Evolutionary conservation across 2,329 filamentous ascomycete species (phyloP).

Genomic region (Talaromyces sp.): DNA sequence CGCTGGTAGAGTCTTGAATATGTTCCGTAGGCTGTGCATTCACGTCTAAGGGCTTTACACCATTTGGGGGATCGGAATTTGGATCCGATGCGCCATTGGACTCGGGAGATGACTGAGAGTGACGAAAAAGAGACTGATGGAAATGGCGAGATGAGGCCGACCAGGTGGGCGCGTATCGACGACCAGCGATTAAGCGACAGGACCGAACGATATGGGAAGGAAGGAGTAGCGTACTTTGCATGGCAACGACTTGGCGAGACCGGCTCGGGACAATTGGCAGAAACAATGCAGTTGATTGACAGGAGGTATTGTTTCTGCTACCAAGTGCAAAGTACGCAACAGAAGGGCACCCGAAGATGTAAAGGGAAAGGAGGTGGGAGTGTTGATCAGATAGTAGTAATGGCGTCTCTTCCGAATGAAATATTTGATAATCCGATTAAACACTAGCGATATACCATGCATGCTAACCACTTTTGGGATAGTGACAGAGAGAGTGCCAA

Average conservation of each 20-base stretch:
- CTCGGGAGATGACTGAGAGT: conserved; percentile 29
- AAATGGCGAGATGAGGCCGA: conserved; percentile 30
- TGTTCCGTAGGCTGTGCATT: conserved; percentile 14
- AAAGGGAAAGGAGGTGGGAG: not conserved
- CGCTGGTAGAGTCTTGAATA: not conserved
- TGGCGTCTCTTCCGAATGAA: not conserved
- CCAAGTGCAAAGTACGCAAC: conserved; percentile 18
- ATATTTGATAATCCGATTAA: not conserved
- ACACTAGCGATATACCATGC: not conserved
- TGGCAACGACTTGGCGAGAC: conserved; percentile 36
- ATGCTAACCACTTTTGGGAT: not conserved
- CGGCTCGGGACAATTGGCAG: conserved; percentile 22
- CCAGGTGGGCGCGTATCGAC: conserved; percentile 31
- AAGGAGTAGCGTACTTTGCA: conserved; percentile 37
- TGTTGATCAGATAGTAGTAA: not conserved
- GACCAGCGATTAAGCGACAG: conserved; percentile 37
- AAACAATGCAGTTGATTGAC: conserved; percentile 19
- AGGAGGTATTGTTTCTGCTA: conserved; percentile 22
- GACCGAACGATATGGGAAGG: conserved; percentile 31
- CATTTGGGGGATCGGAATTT: conserved; percentile 24
- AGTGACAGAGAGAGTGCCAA: not conserved
- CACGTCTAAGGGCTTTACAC: conserved; percentile 16
- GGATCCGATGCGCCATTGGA: conserved; percentile 26
- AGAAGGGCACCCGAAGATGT: conserved; percentile 15
- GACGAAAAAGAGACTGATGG: conserved; percentile 31